phyloP scores from a whole-genome alignment of 1,139 yeast species.

The Zygosaccharomyces pseudobailii region DNA sequence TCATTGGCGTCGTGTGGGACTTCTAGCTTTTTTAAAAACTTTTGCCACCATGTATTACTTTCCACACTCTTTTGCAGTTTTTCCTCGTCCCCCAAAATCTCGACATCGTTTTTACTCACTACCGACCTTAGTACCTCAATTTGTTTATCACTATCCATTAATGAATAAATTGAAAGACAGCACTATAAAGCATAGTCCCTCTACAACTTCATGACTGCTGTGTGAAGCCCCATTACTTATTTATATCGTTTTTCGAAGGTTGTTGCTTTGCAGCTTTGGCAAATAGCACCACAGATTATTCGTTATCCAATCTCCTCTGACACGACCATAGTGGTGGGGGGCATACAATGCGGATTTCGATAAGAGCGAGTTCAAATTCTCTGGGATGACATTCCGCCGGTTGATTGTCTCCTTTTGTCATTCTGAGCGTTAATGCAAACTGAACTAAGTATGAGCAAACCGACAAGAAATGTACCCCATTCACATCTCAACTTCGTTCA shows the following conservation, averaged over 20 bases:
- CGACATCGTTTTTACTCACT: background rate
- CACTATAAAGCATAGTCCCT: too few relatives aligned
- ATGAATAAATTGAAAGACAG: background rate
- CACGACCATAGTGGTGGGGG: too few relatives aligned
- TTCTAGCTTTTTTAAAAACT: slow-evolving; percentile 16
- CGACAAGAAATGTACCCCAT: background rate
- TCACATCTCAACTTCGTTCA: background rate
- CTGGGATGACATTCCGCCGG: background rate
- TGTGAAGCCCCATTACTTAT: too few relatives aligned
- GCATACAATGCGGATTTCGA: background rate
- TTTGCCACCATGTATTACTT: background rate
- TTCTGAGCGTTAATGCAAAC: background rate
- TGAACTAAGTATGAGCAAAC: background rate
- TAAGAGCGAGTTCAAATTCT: background rate
- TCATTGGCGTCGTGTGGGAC: slow-evolving; percentile 22
- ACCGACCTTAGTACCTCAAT: background rate
- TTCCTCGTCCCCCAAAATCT: background rate
- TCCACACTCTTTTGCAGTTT: background rate
- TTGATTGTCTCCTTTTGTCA: background rate
- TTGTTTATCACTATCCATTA: background rate
- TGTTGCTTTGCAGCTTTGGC: too few relatives aligned
- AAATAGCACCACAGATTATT: too few relatives aligned
- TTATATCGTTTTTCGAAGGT: too few relatives aligned
- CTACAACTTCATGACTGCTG: too few relatives aligned
- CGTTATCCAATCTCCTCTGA: too few relatives aligned